Evolutionary conservation across 148 eudicot species (phyloP).

Genomic region (Cornus suecica): DNA sequence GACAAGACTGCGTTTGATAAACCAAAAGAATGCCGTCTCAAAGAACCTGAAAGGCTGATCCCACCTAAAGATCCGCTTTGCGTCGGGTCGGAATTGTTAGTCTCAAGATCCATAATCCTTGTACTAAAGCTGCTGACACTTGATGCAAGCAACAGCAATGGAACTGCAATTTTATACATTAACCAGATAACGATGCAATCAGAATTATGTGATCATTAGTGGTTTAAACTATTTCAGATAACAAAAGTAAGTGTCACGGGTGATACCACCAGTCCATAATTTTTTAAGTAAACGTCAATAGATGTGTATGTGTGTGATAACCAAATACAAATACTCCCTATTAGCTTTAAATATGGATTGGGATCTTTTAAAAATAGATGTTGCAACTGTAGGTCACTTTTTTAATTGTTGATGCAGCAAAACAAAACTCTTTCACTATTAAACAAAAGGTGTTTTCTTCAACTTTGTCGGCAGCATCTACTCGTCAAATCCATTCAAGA

Average conservation of each 20-base stretch:
- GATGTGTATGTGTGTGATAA: neutral
- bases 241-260: neutral
- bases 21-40: slow-evolving; percentile 2
- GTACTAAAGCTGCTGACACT: slow-evolving; percentile 8
- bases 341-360: neutral
- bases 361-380: no score
- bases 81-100: slow-evolving; percentile 26
- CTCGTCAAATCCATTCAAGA: neutral
- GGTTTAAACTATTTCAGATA: neutral
- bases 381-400: neutral
- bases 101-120: slow-evolving; percentile 35
- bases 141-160: neutral
- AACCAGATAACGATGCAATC: neutral
- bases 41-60: slow-evolving; percentile 29
- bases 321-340: neutral
- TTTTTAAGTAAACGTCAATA: neutral
- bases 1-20: slow-evolving; percentile 22
- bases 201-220: neutral
- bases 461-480: neutral
- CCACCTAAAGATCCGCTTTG: slow-evolving; percentile 31
- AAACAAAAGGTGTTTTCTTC: neutral
- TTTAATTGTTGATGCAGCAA: neutral
- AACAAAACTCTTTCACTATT: neutral
- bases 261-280: neutral
- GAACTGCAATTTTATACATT: neutral